Conservation (phyloP, 2,329 filamentous ascomycete species). For the Mycogone perniciosa region DNA sequence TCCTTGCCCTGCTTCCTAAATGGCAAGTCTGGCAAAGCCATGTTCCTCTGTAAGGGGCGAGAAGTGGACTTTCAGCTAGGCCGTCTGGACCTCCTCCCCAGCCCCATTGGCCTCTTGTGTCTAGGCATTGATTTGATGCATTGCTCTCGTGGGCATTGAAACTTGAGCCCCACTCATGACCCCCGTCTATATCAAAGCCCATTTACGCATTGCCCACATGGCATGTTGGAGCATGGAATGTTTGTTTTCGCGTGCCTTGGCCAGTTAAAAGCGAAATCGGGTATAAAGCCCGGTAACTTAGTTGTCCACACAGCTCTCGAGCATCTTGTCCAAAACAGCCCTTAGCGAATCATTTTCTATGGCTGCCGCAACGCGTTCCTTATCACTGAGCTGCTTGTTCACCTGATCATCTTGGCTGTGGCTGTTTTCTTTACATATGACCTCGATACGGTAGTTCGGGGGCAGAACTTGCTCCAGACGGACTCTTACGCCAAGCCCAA, state of each 20-base stretch:
- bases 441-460: slow-evolving; percentile 85
- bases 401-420: slow-evolving; percentile 92
- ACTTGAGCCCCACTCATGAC: neutral
- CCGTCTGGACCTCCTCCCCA: neutral
- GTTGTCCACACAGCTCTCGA: slow-evolving; percentile 48
- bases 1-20: too few relatives aligned
- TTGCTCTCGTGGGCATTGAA: neutral
- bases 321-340: slow-evolving; percentile 86
- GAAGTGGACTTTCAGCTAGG: neutral
- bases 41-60: too few relatives aligned
- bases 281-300: neutral
- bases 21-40: too few relatives aligned
- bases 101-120: neutral
- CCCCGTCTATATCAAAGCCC: neutral
- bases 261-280: neutral
- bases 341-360: slow-evolving; percentile 89
- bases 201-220: too few relatives aligned
- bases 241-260: too few relatives aligned
- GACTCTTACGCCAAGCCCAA: slow-evolving; percentile 87
- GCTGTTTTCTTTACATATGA: slow-evolving; percentile 92
- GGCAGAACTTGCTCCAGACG: slow-evolving; percentile 86
- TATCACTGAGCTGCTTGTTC: slow-evolving; percentile 94
- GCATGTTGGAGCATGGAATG: neutral
- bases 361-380: slow-evolving; percentile 91
- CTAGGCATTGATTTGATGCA: neutral